phyloP scores from a whole-genome alignment of 179 eudicot genomes.

The Silene noctiflora region DNA sequence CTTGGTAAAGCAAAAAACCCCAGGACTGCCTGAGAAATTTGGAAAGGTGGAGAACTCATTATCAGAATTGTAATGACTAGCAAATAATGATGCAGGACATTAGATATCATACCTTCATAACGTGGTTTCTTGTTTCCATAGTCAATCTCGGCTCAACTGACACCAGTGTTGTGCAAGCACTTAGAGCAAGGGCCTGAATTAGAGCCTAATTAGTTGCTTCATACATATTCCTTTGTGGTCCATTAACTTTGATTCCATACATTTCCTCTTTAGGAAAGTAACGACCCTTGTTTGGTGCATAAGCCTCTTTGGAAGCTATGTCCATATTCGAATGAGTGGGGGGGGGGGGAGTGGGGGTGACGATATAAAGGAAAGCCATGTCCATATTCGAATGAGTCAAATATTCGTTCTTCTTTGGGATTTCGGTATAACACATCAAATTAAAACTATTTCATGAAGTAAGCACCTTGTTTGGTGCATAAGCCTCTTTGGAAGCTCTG shows the following conservation, averaged over 20 bases:
- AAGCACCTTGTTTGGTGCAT: not conserved
- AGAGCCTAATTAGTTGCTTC: conserved; percentile 8
- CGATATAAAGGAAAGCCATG: not conserved
- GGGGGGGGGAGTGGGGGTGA: not conserved
- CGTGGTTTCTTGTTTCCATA: conserved; percentile 77
- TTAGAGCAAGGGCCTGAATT: conserved; percentile 85
- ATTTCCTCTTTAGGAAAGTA: no score
- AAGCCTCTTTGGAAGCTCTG: not conserved
- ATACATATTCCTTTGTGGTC: no score
- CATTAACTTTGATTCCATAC: no score
- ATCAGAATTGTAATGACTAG: conserved; percentile 3
- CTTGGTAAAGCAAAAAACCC: conserved; percentile 89
- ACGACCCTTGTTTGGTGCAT: no score
- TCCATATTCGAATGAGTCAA: not conserved
- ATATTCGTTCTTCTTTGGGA: not conserved
- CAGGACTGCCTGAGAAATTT: conserved; percentile 66
- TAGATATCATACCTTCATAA: conserved; percentile 63
- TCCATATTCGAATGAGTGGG: no score
- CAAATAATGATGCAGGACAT: not conserved
- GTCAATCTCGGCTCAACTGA: conserved; percentile 97
- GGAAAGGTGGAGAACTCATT: conserved; percentile 12
- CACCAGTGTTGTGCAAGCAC: conserved; percentile 97
- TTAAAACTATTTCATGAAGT: not conserved
- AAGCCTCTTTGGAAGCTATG: no score
- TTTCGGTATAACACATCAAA: not conserved